phyloP scores from a whole-genome alignment of 2,329 filamentous ascomycete genomes.

The Exophiala calicioides region DNA sequence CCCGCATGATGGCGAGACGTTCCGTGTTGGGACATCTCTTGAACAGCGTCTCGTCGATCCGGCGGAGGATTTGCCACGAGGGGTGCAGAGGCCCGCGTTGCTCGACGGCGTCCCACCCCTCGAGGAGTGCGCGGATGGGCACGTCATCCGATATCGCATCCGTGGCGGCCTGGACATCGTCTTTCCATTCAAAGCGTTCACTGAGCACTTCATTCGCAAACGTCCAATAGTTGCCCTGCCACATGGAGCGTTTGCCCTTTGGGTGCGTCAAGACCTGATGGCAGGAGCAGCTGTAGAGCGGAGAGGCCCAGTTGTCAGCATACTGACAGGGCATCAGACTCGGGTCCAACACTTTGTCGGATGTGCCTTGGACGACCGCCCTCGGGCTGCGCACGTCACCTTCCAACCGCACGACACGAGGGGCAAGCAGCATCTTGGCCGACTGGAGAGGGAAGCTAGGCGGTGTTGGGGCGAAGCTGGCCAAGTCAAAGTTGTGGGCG shows the following conservation, averaged over 20 bases:
- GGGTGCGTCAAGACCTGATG: conserved; percentile 11
- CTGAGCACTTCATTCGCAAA: conserved; percentile 28
- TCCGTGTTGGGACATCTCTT: conserved; percentile 20
- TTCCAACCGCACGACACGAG: conserved; percentile 19
- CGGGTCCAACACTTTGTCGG: conserved; percentile 1
- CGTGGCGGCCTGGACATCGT: conserved; percentile 15
- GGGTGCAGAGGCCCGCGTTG: conserved; percentile 26
- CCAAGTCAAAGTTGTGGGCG: conserved; percentile 18
- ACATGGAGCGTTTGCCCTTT: conserved; percentile 13
- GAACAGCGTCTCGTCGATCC: conserved; percentile 29
- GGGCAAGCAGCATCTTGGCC: conserved; percentile 18
- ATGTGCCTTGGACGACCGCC: conserved; percentile 16
- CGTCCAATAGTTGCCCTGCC: conserved; percentile 27
- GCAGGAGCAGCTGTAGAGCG: conserved; percentile 15
- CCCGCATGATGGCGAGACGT: conserved; percentile 27
- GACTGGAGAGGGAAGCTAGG: conserved; percentile 8
- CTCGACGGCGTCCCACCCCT: conserved; percentile 30
- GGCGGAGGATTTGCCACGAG: conserved; percentile 27
- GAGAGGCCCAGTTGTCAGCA: conserved; percentile 18
- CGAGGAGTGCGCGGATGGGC: conserved; percentile 25
- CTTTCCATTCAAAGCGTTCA: conserved; percentile 23
- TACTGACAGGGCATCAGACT: conserved; percentile 12
- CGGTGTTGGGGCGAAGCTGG: conserved; percentile 18
- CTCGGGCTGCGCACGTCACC: conserved; percentile 6
- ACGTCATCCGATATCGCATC: conserved; percentile 25